Base-by-base conservation (phyloP, 2,329 filamentous ascomycete genomes). In the Fusarium pilosicola region DNA sequence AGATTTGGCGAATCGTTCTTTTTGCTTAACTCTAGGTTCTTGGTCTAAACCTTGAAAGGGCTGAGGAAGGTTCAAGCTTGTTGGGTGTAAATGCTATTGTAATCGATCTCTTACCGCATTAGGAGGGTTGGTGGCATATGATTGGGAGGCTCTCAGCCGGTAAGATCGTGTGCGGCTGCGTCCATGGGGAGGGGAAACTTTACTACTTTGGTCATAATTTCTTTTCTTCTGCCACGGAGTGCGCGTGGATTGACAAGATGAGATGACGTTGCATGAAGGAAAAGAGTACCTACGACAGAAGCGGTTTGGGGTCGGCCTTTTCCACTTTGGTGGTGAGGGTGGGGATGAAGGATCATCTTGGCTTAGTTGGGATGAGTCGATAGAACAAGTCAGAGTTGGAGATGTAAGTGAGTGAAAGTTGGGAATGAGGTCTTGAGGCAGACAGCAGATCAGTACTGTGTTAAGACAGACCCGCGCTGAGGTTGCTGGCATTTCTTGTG, bases 161-260 rank as follows among this genome's bases (percentile, higher is more conserved):
- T 24, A 58, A 54, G 34, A 39, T 48, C 55, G 42, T 52, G 28
- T 59, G 46, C 56, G 24, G 41, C 55, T 28, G 24, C 60, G 24
- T 34, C 42, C 26, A 24, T 41, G 39, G 45, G 41, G 32, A 34
- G 32, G 32, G 32, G 38, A 34, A 55, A 49, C 71, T 59, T 74
- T 74, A 56, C 71, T 74, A 51, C 65, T 96, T 84, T 59, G 59
- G 71, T 74, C 52, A 60, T 67, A 73, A 59, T 39, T 58, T 56
- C 32, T 46, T 65, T 72, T 68, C 42, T 68, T 58, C 39, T 48
- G 48, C 26, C 32, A 51, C 28, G 24, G 44, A 41, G 51, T 38
- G 49, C 58, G 28, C 51, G 39, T 28, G 36, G 52, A 62, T 45
- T 22, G 54, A 28, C 41, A 17, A 49, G 38, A 57, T 49, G 51